Conservation (phyloP, 768 basidiomycete genomes). For the Russula brevipes region DNA sequence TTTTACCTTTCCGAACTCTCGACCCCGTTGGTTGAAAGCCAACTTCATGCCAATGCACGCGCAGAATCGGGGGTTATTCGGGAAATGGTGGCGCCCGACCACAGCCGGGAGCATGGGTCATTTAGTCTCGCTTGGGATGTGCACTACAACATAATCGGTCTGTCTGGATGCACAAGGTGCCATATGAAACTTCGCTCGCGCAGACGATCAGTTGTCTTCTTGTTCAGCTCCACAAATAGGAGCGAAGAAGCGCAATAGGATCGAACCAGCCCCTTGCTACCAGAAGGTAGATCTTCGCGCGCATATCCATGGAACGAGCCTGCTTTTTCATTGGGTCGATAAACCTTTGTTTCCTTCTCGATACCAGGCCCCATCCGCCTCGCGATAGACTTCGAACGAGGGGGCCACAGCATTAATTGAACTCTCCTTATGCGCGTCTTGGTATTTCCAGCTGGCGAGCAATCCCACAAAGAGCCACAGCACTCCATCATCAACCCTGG, state of each 20-base stretch:
- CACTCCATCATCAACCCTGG: slow-evolving; percentile 5
- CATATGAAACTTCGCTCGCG: slow-evolving; percentile 4
- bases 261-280: background rate
- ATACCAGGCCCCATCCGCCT: slow-evolving; percentile 4
- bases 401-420: background rate
- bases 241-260: background rate
- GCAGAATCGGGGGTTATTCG: slow-evolving; percentile 12
- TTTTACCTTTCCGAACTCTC: slow-evolving; percentile 9
- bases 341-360: slow-evolving; percentile 13
- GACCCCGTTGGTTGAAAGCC: background rate
- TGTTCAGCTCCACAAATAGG: slow-evolving; percentile 9
- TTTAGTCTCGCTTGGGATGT: slow-evolving; percentile 4
- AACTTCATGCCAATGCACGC: slow-evolving; percentile 5
- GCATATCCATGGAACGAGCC: slow-evolving; percentile 11
- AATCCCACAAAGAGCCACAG: background rate
- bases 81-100: background rate
- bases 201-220: slow-evolving; percentile 10
- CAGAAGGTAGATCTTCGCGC: slow-evolving; percentile 14
- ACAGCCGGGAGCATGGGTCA: slow-evolving; percentile 17
- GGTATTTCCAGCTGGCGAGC: background rate
- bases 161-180: background rate
- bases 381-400: slow-evolving; percentile 10
- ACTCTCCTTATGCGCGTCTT: slow-evolving; percentile 5
- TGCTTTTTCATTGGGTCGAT: slow-evolving; percentile 19
- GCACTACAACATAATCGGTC: background rate